Evolutionary conservation across 495 filamentous ascomycete genomes (phyloP), one percentile per base, ranked within the genome.

Genomic region (Aspergillus biplanus): DNA sequence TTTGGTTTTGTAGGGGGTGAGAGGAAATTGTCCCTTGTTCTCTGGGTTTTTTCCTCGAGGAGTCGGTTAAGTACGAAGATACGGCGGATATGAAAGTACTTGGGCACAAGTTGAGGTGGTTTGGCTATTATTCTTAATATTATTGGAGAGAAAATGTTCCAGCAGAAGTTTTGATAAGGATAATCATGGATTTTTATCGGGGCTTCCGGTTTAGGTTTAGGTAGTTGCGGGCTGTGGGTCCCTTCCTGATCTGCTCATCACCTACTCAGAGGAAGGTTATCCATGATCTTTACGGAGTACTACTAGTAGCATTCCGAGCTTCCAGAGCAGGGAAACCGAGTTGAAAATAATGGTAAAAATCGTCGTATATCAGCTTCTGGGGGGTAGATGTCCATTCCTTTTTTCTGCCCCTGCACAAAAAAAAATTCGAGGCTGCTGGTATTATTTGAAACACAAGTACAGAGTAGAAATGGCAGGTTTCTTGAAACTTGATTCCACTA

Each of bases 91-190:
- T 44, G n/a, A 15, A 44, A 15, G 62, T 56, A 56, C 56, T 59
- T 53, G 59, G 64, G 58, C 46, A 61, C 54, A 62, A 44, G 39
- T 6, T 44, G 6, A 11, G 39, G n/a, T 44, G 1, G 7, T 39
- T 4, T 39, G 3, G 37, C 8, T 7, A 39, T 2, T 27, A 27
- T 27, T 27, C 2, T 27, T 27, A 27, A 1, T 27, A 27, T 27
- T 39, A 39, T 7, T 0, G 13, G 37, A 8, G 37, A 39, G 11
- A 44, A 44, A 44, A 42, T 11, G 39, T 44, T 44, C 11, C n/a
- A 13, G 39, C n/a, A 44, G 6, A 44, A 27, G 39, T 3, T 44
- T 44, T 44, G 39, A 44, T 44, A 44, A 44, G 39, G 39, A 44
- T 44, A 15, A 15, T n/a, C n/a, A n/a, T n/a, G n/a, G n/a, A n/a